These are phyloP conservation scores for Mortierella sp. DNA, from an alignment of 371 early-diverging fungal genomes.

Conservation along the genomic window DNA sequence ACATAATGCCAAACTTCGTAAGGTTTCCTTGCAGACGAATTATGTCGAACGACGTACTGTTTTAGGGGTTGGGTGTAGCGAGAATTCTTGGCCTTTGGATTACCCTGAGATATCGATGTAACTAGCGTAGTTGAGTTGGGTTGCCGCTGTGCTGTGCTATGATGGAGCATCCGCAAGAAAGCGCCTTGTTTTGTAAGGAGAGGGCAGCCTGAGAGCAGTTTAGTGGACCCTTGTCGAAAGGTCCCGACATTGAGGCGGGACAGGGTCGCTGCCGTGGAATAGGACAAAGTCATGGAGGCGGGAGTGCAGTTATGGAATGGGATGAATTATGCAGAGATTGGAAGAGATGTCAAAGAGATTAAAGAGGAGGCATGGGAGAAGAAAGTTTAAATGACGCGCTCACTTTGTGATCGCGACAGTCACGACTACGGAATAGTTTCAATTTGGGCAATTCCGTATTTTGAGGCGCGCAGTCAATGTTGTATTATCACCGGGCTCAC, in stretches of 20 bases:
- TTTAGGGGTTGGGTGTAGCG: not conserved
- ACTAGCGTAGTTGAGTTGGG: not conserved
- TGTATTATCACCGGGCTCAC: not conserved
- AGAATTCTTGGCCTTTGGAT: not conserved
- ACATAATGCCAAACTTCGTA: slow-evolving; percentile 19
- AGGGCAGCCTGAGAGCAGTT: not conserved
- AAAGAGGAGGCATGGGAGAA: not conserved
- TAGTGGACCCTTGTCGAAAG: slow-evolving; percentile 12
- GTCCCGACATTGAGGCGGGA: slow-evolving; percentile 24
- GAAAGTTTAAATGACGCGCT: not conserved
- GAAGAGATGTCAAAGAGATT: not conserved
- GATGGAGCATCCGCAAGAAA: not conserved
- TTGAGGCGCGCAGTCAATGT: slow-evolving; percentile 5
- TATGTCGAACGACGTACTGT: not conserved
- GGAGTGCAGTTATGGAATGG: not conserved
- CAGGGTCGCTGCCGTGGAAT: slow-evolving; percentile 20
- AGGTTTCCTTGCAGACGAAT: slow-evolving; percentile 9
- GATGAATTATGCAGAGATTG: not conserved
- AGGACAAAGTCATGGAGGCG: slow-evolving; percentile 19
- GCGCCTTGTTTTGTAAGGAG: not conserved
- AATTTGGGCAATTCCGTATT: not conserved
- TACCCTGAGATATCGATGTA: not conserved
- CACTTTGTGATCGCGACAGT: slow-evolving; percentile 1
- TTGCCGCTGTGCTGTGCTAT: not conserved
- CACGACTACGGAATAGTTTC: not conserved